phyloP scores from a whole-genome alignment of 192 early-diverging fungal genomes.

The Jimgerdemannia lactiflua region DNA sequence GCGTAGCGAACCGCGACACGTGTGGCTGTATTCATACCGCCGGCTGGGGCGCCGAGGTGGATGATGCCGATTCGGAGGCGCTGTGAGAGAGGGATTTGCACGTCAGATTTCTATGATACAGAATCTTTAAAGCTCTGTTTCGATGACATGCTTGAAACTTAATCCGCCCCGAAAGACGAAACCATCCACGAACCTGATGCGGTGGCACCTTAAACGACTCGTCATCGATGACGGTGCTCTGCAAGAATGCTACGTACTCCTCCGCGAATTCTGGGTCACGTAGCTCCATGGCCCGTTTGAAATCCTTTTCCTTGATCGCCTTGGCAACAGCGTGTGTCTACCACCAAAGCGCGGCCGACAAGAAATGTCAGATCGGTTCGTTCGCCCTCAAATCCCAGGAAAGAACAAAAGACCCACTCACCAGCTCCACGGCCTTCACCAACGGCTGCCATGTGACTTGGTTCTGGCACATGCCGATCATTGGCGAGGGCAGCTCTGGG shows the following conservation, averaged over 20 bases:
- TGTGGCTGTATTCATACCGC: slow-evolving; percentile 97
- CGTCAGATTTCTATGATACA: neutral
- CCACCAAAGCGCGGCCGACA: no score
- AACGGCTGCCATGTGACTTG: slow-evolving; percentile 81
- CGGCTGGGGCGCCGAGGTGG: slow-evolving; percentile 94
- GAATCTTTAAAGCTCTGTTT: slow-evolving; percentile 38
- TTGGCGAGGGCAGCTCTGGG: slow-evolving; percentile 82
- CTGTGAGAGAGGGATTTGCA: slow-evolving; percentile 26
- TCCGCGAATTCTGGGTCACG: slow-evolving; percentile 84
- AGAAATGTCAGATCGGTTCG: neutral
- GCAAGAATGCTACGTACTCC: slow-evolving; percentile 61
- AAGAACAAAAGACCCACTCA: slow-evolving; percentile 26
- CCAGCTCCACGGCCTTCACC: slow-evolving; percentile 89
- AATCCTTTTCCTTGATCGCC: slow-evolving; percentile 80
- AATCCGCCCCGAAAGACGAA: slow-evolving; percentile 1
- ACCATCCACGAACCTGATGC: slow-evolving; percentile 9
- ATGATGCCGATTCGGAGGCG: slow-evolving; percentile 86
- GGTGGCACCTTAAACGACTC: slow-evolving; percentile 30
- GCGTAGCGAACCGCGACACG: slow-evolving; percentile 81
- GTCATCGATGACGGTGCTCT: slow-evolving; percentile 48
- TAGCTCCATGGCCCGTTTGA: slow-evolving; percentile 85
- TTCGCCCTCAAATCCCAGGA: neutral
- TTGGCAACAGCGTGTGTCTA: slow-evolving; percentile 83
- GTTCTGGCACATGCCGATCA: slow-evolving; percentile 93
- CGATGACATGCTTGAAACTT: slow-evolving; percentile 60